phyloP scores from a whole-genome alignment of 768 basidiomycete genomes.

The Boletus vinaceobasis region DNA sequence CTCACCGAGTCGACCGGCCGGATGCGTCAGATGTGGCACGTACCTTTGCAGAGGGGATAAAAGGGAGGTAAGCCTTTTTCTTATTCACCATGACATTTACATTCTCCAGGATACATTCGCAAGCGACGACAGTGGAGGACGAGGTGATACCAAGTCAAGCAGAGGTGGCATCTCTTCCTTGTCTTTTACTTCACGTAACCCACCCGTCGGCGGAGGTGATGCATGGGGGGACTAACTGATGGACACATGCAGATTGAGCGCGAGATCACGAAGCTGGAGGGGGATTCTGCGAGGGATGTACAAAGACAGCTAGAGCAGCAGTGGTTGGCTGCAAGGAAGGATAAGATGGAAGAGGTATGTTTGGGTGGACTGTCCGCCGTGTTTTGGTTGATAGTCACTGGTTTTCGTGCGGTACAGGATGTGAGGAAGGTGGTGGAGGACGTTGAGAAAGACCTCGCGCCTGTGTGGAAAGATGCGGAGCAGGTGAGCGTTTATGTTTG shows the following conservation, averaged over 20 bases:
- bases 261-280: slow-evolving; percentile 19
- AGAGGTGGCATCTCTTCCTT: slow-evolving; percentile 10
- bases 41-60: not conserved
- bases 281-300: slow-evolving; percentile 23
- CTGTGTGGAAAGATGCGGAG: slow-evolving; percentile 6
- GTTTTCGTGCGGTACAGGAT: not conserved
- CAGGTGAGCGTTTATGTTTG: slow-evolving; percentile 7
- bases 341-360: slow-evolving; percentile 10
- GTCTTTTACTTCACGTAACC: not conserved
- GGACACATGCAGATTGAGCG: slow-evolving; percentile 17
- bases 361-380: not conserved
- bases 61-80: not conserved
- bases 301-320: slow-evolving; percentile 20
- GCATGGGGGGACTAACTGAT: not conserved
- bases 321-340: slow-evolving; percentile 3
- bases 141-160: slow-evolving; percentile 2
- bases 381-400: not conserved
- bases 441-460: not conserved
- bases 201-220: not conserved
- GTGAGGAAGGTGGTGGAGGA: not conserved
- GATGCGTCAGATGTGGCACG: not conserved
- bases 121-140: not conserved
- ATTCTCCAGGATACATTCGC: not conserved
- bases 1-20: not conserved
- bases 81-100: not conserved